phyloP scores from a whole-genome alignment of 768 basidiomycete species.

The Podaxis pistillaris region DNA sequence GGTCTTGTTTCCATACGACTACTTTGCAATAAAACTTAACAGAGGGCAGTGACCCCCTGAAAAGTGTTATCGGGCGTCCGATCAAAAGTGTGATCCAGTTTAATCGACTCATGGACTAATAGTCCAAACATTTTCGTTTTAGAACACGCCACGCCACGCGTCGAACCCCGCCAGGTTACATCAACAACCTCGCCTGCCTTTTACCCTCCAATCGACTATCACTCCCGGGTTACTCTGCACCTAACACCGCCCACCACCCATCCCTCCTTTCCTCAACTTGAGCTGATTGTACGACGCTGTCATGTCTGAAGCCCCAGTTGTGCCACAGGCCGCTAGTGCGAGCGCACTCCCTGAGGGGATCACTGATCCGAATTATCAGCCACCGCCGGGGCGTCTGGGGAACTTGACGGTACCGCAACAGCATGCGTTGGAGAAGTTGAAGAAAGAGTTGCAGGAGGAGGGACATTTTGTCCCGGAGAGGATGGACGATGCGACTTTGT shows the following conservation, averaged over 20 bases:
- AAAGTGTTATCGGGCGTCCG: background rate
- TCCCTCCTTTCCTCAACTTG: background rate
- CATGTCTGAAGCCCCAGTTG: background rate
- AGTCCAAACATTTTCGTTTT: background rate
- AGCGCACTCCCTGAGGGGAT: constrained; percentile 56
- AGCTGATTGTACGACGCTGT: background rate
- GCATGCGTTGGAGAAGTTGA: constrained; percentile 68
- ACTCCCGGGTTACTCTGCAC: background rate
- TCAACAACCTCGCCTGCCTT: background rate
- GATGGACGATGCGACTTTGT: constrained; percentile 69
- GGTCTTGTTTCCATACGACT: background rate
- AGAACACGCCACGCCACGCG: background rate
- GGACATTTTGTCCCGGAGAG: constrained; percentile 59
- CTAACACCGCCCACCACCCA: background rate
- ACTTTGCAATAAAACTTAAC: background rate
- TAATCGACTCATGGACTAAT: background rate
- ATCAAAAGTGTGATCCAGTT: background rate
- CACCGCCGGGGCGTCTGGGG: constrained; percentile 73
- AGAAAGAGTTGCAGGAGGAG: constrained; percentile 61
- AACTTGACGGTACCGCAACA: constrained; percentile 68
- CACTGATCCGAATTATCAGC: constrained; percentile 64
- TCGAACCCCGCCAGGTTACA: background rate
- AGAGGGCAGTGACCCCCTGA: background rate
- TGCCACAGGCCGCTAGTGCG: constrained; percentile 43
- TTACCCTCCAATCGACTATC: background rate